Base-by-base conservation (phyloP, 352 stramenopile genomes). In the Achlya hypogyna region DNA sequence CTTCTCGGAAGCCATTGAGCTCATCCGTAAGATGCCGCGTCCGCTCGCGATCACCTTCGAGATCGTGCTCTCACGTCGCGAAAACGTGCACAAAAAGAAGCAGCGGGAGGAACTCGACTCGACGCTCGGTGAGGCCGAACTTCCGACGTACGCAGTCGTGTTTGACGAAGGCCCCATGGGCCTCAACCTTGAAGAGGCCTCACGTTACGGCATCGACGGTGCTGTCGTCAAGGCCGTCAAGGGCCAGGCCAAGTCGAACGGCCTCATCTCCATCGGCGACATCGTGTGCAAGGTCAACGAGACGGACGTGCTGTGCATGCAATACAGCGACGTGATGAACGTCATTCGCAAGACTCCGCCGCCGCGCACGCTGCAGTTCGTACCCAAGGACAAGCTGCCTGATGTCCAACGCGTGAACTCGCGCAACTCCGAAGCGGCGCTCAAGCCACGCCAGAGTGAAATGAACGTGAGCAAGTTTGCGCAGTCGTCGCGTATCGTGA, bases 211-310 rank as follows among this genome's bases (percentile, higher is more conserved):
- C 63, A 90, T 92, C 62, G 80, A 90, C 43, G 85, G 85, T 59
- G 85, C 83, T 0, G 80, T 93, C 22, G 85, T 93, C 63, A 82
- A 82, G 27, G 85, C 83, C 29, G 47, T 93, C 10, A 93, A 92
- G 66, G 85, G 85, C 14, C 85, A 93, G 71, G 85, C 85, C 29
- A 87, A 91, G 71, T 89, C 75, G 5, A 93, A 77, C 49, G 85
- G 85, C 42, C 84, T 88, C 76, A 92, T 93, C 76, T 84, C 78
- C 16, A 72, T 92, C 14, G 83, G 83, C 45, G 83, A 94, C 72
- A 94, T 91, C 62, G 83, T 92, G 52, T 94, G 88, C 74, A 92
- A 94, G 69, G 85, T 92, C 47, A 91, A 90, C 69, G 85, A 91
- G 53, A 77, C 75, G 27, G 82, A 92, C 53, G 83, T 92, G 68